These are phyloP conservation scores for Telfairia occidentalis DNA, from an alignment of 331 rosid species.

Conservation along the genomic window DNA sequence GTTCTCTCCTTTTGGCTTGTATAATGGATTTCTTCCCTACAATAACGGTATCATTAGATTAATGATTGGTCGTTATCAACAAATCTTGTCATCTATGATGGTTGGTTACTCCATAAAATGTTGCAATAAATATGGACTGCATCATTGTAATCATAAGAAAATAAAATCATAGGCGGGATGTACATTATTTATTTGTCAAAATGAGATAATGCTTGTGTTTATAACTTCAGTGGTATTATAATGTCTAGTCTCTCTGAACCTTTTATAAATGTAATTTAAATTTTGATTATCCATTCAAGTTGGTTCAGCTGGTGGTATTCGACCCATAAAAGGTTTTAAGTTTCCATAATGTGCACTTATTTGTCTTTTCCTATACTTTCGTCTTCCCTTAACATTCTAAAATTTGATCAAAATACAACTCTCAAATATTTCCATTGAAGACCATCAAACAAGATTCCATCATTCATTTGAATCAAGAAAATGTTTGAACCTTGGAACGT, in stretches of 20 bases:
- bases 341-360: not conserved
- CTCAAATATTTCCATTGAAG: slow-evolving; percentile 4
- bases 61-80: not conserved
- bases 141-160: not conserved
- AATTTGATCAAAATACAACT: not conserved
- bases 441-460: not conserved
- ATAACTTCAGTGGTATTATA: not conserved
- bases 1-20: slow-evolving; percentile 53
- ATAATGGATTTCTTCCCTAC: slow-evolving; percentile 60
- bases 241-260: not conserved
- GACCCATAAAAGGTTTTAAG: not conserved
- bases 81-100: not conserved
- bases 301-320: not conserved
- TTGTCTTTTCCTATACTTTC: not conserved
- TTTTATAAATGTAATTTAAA: not conserved
- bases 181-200: not conserved
- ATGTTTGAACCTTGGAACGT: not conserved
- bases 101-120: not conserved
- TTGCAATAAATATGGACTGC: not conserved
- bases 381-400: not conserved
- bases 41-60: slow-evolving; percentile 23
- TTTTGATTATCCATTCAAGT: not conserved
- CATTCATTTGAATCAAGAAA: not conserved
- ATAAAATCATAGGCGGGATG: not conserved
- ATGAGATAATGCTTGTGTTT: not conserved